Evolutionary conservation across 2,329 filamentous ascomycete species (phyloP).

Genomic region (Xylaria sp.): DNA sequence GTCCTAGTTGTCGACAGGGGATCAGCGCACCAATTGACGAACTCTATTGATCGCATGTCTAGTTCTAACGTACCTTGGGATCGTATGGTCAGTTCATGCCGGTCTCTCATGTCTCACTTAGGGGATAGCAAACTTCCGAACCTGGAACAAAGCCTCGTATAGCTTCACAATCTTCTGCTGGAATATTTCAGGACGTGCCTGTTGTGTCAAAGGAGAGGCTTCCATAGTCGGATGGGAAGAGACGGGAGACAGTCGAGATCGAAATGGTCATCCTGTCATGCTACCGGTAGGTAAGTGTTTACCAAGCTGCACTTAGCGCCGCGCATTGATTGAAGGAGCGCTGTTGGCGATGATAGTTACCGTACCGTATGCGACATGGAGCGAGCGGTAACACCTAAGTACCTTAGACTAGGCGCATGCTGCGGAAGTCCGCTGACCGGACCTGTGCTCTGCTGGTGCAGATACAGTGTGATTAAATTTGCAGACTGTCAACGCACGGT

Average conservation of each 20-base stretch:
- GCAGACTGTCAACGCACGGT: slow-evolving; percentile 1
- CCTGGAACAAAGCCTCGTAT: slow-evolving; percentile 86
- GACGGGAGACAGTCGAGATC: slow-evolving; percentile 31
- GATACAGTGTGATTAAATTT: slow-evolving; percentile 11
- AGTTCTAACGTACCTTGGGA: slow-evolving; percentile 45
- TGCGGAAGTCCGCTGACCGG: neutral
- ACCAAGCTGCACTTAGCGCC: slow-evolving; percentile 1
- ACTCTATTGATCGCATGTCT: slow-evolving; percentile 8
- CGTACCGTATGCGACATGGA: neutral
- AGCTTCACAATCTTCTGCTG: slow-evolving; percentile 93
- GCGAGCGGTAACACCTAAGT: neutral
- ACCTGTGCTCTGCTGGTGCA: neutral
- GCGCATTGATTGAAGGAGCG: slow-evolving; percentile 20
- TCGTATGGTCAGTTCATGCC: slow-evolving; percentile 44
- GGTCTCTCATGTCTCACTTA: slow-evolving; percentile 33
- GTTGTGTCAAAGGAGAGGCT: slow-evolving; percentile 91
- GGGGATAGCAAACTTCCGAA: slow-evolving; percentile 51
- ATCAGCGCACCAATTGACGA: slow-evolving; percentile 40
- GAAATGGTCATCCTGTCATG: slow-evolving; percentile 31
- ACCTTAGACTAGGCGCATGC: neutral
- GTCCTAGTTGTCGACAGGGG: slow-evolving; percentile 53
- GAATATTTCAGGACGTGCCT: slow-evolving; percentile 88
- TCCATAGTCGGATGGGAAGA: slow-evolving; percentile 68
- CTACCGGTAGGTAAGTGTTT: neutral
- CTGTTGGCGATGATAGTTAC: slow-evolving; percentile 16